phyloP scores from a whole-genome alignment of 352 stramenopile species.

The Pythium brassicae region DNA sequence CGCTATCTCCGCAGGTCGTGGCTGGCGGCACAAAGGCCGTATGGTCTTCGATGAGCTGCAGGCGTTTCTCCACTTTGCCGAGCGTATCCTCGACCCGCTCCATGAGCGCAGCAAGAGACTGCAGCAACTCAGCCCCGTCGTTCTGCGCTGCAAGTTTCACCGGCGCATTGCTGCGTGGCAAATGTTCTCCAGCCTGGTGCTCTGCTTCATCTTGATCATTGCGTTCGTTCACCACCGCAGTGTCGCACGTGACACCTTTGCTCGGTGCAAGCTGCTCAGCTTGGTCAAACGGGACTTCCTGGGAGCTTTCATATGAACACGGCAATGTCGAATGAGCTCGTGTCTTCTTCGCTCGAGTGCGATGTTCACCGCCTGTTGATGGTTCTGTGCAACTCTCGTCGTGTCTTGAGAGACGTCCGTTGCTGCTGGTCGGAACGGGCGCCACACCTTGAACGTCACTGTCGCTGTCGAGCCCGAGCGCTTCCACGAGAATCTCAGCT shows the following conservation, averaged over 20 bases:
- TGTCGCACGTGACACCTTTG: too few species aligned
- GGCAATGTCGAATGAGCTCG: too few species aligned
- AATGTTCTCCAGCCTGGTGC: too few species aligned
- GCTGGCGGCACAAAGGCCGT: neutral
- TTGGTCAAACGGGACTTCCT: too few species aligned
- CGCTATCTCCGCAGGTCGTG: neutral
- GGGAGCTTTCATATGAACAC: too few species aligned
- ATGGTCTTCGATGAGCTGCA: neutral
- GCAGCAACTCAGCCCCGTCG: constrained; percentile 4
- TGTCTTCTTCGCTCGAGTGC: too few species aligned
- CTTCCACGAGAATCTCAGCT: constrained; percentile 7
- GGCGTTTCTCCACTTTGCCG: neutral
- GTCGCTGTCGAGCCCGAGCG: neutral
- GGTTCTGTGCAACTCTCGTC: too few species aligned
- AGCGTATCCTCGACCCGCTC: constrained; percentile 10
- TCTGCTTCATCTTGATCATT: too few species aligned
- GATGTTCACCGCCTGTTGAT: too few species aligned
- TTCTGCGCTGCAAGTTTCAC: neutral
- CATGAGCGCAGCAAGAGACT: constrained; percentile 5
- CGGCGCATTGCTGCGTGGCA: too few species aligned
- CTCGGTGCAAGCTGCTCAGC: neutral
- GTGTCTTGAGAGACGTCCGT: neutral
- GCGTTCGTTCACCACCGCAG: too few species aligned
- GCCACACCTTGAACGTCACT: neutral
- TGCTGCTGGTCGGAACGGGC: neutral